Conservation (phyloP, 495 filamentous ascomycete species). For the Pseudevernia furfuracea region DNA sequence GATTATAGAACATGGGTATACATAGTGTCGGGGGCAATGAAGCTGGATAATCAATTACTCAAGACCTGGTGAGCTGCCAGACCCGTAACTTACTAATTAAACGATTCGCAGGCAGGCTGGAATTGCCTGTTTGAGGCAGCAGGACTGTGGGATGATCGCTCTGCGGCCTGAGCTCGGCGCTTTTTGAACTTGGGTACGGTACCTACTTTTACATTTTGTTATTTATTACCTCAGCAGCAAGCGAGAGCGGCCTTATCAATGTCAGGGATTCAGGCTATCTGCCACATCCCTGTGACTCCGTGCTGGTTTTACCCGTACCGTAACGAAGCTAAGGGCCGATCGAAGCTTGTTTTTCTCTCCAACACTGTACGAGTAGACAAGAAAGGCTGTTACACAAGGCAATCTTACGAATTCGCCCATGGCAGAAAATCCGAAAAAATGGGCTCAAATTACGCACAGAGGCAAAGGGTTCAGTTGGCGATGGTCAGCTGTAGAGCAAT, state of each 20-base stretch:
- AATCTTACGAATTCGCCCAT: not conserved
- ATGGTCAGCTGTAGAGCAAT: not conserved
- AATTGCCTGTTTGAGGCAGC: not conserved
- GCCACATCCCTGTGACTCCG: not conserved
- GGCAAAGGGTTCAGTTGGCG: not conserved
- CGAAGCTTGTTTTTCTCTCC: constrained; percentile 10
- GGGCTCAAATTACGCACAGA: not conserved
- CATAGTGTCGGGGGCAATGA: not conserved
- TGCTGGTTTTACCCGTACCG: constrained; percentile 14
- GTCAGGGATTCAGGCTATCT: constrained; percentile 2
- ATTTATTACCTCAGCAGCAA: no score
- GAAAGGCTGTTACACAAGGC: not conserved
- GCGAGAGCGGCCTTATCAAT: constrained; percentile 4
- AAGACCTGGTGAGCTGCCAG: not conserved
- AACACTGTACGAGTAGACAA: no score
- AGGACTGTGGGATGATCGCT: not conserved
- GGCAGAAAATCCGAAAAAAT: no score
- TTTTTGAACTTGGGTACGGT: no score
- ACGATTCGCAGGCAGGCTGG: not conserved
- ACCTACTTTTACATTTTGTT: no score
- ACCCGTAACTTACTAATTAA: not conserved
- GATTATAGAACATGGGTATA: not conserved
- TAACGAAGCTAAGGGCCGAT: constrained; percentile 1
- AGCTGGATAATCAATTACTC: not conserved
- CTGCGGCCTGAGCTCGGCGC: constrained; percentile 11